Evolutionary conservation across 2,329 filamentous ascomycete genomes (phyloP).

Genomic region (Botryotinia convoluta): DNA sequence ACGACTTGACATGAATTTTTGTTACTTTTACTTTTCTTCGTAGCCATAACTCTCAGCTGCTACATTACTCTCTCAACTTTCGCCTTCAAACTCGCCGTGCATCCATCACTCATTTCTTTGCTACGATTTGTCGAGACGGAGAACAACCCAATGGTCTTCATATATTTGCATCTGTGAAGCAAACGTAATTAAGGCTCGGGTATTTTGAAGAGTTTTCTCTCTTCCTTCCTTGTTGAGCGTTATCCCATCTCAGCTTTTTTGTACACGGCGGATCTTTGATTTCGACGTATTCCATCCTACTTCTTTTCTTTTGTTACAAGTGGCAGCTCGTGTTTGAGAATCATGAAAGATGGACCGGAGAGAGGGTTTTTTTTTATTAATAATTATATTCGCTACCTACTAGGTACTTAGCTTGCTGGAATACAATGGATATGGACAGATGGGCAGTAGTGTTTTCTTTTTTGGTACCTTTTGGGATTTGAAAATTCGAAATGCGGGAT

Average conservation of each 20-base stretch:
- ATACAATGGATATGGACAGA: slow-evolving; percentile 14
- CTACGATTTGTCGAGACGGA: not conserved
- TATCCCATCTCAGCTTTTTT: not conserved
- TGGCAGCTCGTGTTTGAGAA: not conserved
- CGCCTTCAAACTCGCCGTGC: not conserved
- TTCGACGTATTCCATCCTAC: not conserved
- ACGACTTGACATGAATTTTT: slow-evolving; percentile 15
- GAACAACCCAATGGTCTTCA: not conserved
- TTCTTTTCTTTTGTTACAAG: not conserved
- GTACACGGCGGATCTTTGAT: not conserved
- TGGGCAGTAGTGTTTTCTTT: slow-evolving; percentile 6
- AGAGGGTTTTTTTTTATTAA: slow-evolving; percentile 7
- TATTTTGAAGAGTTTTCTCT: not conserved
- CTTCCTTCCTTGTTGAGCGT: not conserved
- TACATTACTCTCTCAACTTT: not conserved
- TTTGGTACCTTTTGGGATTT: slow-evolving; percentile 7
- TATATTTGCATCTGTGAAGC: slow-evolving; percentile 4
- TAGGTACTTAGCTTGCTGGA: not conserved
- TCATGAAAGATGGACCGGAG: not conserved
- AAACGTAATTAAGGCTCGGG: not conserved
- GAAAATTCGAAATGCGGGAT: slow-evolving; percentile 8
- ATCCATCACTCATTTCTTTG: not conserved
- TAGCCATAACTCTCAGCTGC: not conserved
- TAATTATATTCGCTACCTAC: slow-evolving; percentile 20
- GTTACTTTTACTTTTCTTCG: not conserved